A percentile compares a stretch with the other conserved stretches of the same genome.
phyloP scores from a whole-genome alignment of 1,139 yeast genomes.

The Suhomyces bolitotheri region DNA sequence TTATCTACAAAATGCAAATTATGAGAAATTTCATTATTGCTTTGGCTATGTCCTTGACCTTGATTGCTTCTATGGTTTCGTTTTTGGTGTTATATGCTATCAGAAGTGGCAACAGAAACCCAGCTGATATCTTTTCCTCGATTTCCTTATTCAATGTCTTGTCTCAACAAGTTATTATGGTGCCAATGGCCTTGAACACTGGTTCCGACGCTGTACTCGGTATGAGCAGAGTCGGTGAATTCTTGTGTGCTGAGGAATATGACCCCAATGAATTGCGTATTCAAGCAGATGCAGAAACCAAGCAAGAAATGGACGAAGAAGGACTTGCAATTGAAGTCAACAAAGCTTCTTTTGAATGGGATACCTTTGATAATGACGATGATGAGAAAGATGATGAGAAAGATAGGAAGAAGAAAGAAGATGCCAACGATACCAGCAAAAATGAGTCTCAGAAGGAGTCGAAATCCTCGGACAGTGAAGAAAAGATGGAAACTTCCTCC shows the following conservation, averaged over 20 bases:
- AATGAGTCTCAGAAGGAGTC: constrained; percentile 1
- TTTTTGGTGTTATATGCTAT: constrained; percentile 68
- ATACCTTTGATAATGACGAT: constrained; percentile 33
- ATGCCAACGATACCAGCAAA: constrained; percentile 3
- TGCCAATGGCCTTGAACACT: constrained; percentile 71
- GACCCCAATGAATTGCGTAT: constrained; percentile 20
- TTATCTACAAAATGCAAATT: constrained; percentile 50
- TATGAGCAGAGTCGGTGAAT: constrained; percentile 55
- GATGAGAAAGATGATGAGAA: constrained; percentile 18
- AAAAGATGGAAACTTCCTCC: constrained; percentile 14
- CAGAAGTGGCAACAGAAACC: constrained; percentile 41
- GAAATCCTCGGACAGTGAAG: constrained; percentile 2
- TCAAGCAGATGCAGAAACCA: constrained; percentile 19
- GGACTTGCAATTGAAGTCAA: constrained; percentile 16
- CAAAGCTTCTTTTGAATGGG: constrained; percentile 65
- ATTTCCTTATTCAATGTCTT: constrained; percentile 69
- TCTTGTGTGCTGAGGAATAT: constrained; percentile 40
- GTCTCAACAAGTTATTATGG: constrained; percentile 52
- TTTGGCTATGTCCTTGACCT: constrained; percentile 58
- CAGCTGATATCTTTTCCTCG: constrained; percentile 80
- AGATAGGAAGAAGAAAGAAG: constrained; percentile 8
- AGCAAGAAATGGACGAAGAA: constrained; percentile 18
- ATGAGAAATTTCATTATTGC: constrained; percentile 62
- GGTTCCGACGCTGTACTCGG: constrained; percentile 74
- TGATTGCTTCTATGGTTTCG: constrained; percentile 68